Evolutionary conservation across 2,329 filamentous ascomycete species (phyloP), one percentile per base, ranked within the genome.

Genomic region (Setomelanomma holmii): DNA sequence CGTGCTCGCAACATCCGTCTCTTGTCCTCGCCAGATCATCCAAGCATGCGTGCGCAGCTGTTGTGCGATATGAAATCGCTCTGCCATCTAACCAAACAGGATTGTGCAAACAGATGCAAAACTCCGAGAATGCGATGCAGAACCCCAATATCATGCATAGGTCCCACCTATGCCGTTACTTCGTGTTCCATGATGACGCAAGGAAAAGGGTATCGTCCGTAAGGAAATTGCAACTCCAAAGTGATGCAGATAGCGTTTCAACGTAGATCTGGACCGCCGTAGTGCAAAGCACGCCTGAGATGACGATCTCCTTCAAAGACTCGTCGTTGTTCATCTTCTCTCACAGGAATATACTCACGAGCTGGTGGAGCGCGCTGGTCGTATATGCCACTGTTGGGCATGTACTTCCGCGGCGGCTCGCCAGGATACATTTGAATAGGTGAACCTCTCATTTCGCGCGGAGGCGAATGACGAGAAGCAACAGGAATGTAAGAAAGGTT

Each of bases 171-270:
- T n/a, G n/a, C n/a, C n/a, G n/a, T n/a, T n/a, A n/a, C n/a, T n/a
- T n/a, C n/a, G n/a, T n/a, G n/a, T n/a, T n/a, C n/a, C n/a, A n/a
- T n/a, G n/a, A n/a, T n/a, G n/a, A 62, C 40, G 54, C 35, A 57
- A 61, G 44, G 50, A 61, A 66, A 61, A 21, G 64, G 66, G 66
- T 68, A 67, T 68, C 63, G 41, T 62, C 57, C 46, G 47, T 48
- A 52, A 45, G 46, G 53, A 61, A 60, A 58, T 49, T 41, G 34
- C 55, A 61, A 55, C 55, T 44, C 57, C 36, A 40, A 34, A 49
- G 33, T 30, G 43, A 52, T 48, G 47, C 34, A 30, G 27, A 30
- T 40, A 40, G 33, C 30, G 44, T 23, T 14, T 58, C 19, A 55
- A 53, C 23, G 60, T 49, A 63, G 44, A 33, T 49, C 30, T 46